These are phyloP conservation scores for Solanum peruvianum DNA, from an alignment of 257 asterid species.

Conservation along the genomic window DNA sequence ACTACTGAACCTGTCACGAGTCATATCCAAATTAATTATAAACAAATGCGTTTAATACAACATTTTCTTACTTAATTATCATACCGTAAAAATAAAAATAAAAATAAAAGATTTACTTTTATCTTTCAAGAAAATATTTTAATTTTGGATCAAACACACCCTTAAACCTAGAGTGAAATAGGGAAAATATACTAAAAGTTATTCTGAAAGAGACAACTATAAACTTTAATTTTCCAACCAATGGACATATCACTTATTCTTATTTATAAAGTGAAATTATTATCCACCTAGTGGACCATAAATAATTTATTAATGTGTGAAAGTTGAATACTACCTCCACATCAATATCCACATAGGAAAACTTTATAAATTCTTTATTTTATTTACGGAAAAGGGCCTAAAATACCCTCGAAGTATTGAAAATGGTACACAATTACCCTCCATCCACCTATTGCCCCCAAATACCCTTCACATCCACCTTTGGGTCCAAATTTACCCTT, in stretches of 20 bases:
- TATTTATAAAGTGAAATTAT: neutral
- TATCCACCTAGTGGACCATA: neutral
- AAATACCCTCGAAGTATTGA: no score
- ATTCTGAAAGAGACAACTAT: neutral
- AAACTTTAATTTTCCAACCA: neutral
- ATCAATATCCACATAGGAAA: neutral
- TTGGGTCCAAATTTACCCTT: no score
- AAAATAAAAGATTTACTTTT: neutral
- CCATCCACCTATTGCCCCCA: no score
- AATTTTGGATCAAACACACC: neutral
- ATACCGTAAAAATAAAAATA: neutral
- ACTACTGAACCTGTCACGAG: fast-evolving
- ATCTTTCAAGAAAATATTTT: neutral
- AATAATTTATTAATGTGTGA: neutral
- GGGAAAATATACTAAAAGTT: neutral
- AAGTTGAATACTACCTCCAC: neutral
- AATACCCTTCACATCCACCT: no score
- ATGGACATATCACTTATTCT: neutral
- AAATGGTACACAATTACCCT: no score
- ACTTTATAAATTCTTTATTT: neutral
- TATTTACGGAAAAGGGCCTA: no score
- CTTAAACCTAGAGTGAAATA: neutral
- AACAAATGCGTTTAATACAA: neutral
- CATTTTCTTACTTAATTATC: neutral
- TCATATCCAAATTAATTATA: neutral